Conservation (phyloP, 1,139 yeast genomes). For the Martiniozyma asiatica region DNA sequence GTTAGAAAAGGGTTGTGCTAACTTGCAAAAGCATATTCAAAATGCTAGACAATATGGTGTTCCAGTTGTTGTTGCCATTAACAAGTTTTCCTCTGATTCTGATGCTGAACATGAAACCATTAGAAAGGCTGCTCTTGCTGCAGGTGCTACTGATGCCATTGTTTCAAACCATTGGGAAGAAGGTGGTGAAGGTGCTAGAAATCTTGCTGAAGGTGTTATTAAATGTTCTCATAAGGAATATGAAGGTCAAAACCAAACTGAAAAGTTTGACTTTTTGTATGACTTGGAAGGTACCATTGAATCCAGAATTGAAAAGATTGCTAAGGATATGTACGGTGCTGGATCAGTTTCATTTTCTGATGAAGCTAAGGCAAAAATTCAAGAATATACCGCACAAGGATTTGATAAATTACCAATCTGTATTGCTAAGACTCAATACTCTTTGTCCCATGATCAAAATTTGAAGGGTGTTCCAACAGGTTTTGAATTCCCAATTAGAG, state of each 20-base stretch:
- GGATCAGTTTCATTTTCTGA: slow-evolving; percentile 77
- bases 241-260: slow-evolving; percentile 20
- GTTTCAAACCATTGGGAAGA: slow-evolving; percentile 97
- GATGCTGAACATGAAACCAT: slow-evolving; percentile 76
- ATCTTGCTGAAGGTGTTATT: slow-evolving; percentile 76
- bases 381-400: slow-evolving; percentile 78
- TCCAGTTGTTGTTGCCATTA: slow-evolving; percentile 94
- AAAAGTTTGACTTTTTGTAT: slow-evolving; percentile 52
- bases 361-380: slow-evolving; percentile 75
- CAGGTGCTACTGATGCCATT: slow-evolving; percentile 94
- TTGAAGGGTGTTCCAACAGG: slow-evolving; percentile 94
- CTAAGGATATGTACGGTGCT: slow-evolving; percentile 91
- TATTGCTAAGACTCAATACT: slow-evolving; percentile 96
- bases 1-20: slow-evolving; percentile 74
- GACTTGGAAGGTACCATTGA: slow-evolving; percentile 62
- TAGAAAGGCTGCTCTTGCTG: slow-evolving; percentile 70
- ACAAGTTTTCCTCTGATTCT: slow-evolving; percentile 80
- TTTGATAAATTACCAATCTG: slow-evolving; percentile 89
- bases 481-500: slow-evolving; percentile 88
- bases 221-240: slow-evolving; percentile 46
- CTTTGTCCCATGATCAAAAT: slow-evolving; percentile 86
- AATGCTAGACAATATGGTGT: slow-evolving; percentile 82
- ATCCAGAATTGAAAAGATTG: slow-evolving; percentile 73
- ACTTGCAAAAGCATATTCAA: slow-evolving; percentile 81
- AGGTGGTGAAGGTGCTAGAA: slow-evolving; percentile 92